A percentile compares a stretch with the other conserved stretches of the same genome.
Evolutionary conservation across 176 grass and related monocot species (phyloP).

Genomic region (bread wheat (Triticum aestivum)): DNA sequence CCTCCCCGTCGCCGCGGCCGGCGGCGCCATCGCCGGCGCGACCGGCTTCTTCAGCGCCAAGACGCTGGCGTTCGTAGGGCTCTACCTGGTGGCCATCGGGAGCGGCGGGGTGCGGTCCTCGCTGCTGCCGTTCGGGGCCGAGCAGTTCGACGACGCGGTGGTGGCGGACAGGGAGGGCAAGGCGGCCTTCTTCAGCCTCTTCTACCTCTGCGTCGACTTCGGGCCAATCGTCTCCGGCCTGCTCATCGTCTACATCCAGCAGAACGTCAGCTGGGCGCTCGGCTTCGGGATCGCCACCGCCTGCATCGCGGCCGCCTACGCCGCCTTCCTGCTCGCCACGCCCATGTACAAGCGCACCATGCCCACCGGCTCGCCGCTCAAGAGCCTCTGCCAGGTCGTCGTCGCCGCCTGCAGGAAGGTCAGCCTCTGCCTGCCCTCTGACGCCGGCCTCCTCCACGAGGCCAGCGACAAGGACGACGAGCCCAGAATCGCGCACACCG

Average conservation of each 20-base stretch:
- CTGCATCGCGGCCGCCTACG: slow-evolving; percentile 53
- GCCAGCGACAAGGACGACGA: slow-evolving; percentile 25
- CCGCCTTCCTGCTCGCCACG: slow-evolving; percentile 43
- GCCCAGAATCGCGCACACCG: slow-evolving; percentile 48
- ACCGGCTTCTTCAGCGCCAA: not conserved
- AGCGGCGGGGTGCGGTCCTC: slow-evolving; percentile 57
- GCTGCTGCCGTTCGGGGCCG: slow-evolving; percentile 58
- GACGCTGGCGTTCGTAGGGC: slow-evolving; percentile 45
- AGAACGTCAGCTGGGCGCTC: slow-evolving; percentile 58
- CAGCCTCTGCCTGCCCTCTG: slow-evolving; percentile 4
- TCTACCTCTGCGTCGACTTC: slow-evolving; percentile 67
- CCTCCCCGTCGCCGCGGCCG: too few species aligned
- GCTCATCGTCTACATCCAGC: slow-evolving; percentile 57
- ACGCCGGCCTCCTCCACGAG: slow-evolving; percentile 40
- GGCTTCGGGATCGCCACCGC: slow-evolving; percentile 56
- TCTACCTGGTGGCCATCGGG: slow-evolving; percentile 67
- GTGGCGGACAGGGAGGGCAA: slow-evolving; percentile 40
- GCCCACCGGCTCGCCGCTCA: slow-evolving; percentile 54
- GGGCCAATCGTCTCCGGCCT: slow-evolving; percentile 49
- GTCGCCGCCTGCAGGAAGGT: slow-evolving; percentile 52
- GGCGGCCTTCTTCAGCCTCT: slow-evolving; percentile 63
- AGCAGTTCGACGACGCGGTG: slow-evolving; percentile 60
- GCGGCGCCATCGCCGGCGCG: too few species aligned
- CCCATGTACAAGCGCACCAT: slow-evolving; percentile 41
- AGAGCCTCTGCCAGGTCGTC: slow-evolving; percentile 52